A percentile compares a stretch with the other conserved stretches of the same genome.
phyloP scores from a whole-genome alignment of 2,329 filamentous ascomycete genomes.

The Drechslerella dactyloides region DNA sequence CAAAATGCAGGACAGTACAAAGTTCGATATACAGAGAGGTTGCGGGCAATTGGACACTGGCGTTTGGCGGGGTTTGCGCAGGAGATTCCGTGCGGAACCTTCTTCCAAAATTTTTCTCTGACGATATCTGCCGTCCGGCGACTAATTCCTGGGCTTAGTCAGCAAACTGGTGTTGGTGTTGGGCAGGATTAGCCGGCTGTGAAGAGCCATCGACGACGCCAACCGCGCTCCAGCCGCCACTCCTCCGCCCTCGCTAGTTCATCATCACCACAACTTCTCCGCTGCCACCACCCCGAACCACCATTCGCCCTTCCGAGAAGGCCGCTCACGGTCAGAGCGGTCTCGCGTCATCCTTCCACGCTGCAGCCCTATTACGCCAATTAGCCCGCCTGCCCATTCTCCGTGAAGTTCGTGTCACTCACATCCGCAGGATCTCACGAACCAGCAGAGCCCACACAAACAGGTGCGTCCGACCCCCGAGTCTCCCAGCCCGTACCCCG shows the following conservation, averaged over 20 bases:
- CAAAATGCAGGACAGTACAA: background rate
- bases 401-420: slow-evolving; percentile 18
- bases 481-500: background rate
- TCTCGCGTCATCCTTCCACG: background rate
- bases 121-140: background rate
- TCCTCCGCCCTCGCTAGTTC: background rate
- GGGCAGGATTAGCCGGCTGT: slow-evolving; percentile 4
- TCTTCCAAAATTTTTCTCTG: background rate
- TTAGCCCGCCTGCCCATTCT: background rate
- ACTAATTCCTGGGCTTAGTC: background rate
- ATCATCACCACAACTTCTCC: background rate
- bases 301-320: background rate
- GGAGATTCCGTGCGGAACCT: background rate
- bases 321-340: background rate
- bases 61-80: background rate
- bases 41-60: background rate
- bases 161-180: background rate
- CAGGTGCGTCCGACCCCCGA: background rate
- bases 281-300: background rate
- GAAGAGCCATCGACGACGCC: background rate
- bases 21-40: background rate
- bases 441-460: background rate
- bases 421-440: slow-evolving; percentile 23
- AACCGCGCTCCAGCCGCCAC: background rate
- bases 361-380: background rate